A percentile compares a stretch with the other conserved stretches of the same genome.
Evolutionary conservation across 768 basidiomycete species (phyloP).

Genomic region (Trametes punicea): DNA sequence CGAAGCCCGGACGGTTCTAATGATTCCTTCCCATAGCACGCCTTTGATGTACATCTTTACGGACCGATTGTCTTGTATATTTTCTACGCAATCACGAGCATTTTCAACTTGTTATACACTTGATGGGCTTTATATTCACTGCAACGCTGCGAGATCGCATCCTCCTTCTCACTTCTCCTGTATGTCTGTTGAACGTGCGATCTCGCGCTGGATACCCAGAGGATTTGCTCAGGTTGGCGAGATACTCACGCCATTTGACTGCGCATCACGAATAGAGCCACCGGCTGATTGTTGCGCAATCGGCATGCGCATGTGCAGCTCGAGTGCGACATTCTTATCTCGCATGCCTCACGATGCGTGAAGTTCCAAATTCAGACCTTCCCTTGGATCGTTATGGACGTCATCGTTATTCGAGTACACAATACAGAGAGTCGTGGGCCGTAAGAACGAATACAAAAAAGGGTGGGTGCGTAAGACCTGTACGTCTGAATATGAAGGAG

Average conservation of each 20-base stretch:
- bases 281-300: neutral
- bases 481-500: slow-evolving; percentile 14
- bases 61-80: neutral
- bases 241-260: too few species aligned
- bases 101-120: too few species aligned
- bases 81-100: too few species aligned
- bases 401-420: slow-evolving; percentile 15
- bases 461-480: slow-evolving; percentile 15
- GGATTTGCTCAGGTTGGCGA: too few species aligned
- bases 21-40: neutral
- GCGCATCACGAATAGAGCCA: neutral
- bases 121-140: too few species aligned
- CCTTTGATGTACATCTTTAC: slow-evolving; percentile 1
- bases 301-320: neutral
- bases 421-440: slow-evolving; percentile 15
- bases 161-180: too few species aligned
- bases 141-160: too few species aligned
- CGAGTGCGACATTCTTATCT: neutral
- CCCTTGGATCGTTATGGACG: slow-evolving; percentile 9
- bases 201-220: too few species aligned
- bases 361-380: neutral
- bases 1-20: neutral
- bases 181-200: too few species aligned
- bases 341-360: too few species aligned
- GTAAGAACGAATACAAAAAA: slow-evolving; percentile 13